Conservation (phyloP, 1,284 basidiomycete genomes). For the Ustilago tritici region DNA sequence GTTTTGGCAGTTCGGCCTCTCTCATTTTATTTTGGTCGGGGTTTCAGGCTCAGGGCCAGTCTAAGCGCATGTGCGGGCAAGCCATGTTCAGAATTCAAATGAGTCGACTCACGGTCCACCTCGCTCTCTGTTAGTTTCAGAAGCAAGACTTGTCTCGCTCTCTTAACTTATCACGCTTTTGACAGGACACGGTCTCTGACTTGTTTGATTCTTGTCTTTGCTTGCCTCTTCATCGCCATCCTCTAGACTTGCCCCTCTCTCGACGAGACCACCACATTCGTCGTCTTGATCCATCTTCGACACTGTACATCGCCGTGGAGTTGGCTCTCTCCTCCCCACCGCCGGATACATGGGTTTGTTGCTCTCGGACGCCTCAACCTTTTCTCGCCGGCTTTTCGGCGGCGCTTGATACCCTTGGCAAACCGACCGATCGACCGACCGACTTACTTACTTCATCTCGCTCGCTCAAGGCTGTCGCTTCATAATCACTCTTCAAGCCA, state of each 20-base stretch:
- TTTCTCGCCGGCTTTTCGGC: slow-evolving; percentile 14
- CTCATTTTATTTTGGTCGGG: not conserved
- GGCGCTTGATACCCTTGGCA: slow-evolving; percentile 7
- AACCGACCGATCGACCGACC: not conserved
- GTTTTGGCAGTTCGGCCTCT: not conserved
- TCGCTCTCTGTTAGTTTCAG: no score
- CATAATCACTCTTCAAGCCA: slow-evolving; percentile 7
- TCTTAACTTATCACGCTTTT: not conserved
- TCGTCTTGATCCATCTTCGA: not conserved
- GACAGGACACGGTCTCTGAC: not conserved
- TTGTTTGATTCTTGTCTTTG: no score
- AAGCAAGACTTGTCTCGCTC: no score
- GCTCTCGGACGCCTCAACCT: slow-evolving; percentile 1
- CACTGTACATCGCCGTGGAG: slow-evolving; percentile 1
- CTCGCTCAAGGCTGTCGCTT: slow-evolving; percentile 16
- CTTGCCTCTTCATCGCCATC: not conserved
- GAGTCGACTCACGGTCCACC: slow-evolving; percentile 3
- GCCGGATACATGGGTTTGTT: slow-evolving; percentile 9
- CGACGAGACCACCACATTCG: not conserved
- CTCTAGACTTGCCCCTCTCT: no score
- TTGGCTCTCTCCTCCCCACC: slow-evolving; percentile 14
- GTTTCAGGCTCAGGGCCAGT: not conserved
- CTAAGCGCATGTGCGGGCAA: not conserved
- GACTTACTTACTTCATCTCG: slow-evolving; percentile 11
- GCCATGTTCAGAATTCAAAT: not conserved